Evolutionary conservation across 2,329 filamentous ascomycete species (phyloP).

Genomic region (Verticillium zaregamsianum): DNA sequence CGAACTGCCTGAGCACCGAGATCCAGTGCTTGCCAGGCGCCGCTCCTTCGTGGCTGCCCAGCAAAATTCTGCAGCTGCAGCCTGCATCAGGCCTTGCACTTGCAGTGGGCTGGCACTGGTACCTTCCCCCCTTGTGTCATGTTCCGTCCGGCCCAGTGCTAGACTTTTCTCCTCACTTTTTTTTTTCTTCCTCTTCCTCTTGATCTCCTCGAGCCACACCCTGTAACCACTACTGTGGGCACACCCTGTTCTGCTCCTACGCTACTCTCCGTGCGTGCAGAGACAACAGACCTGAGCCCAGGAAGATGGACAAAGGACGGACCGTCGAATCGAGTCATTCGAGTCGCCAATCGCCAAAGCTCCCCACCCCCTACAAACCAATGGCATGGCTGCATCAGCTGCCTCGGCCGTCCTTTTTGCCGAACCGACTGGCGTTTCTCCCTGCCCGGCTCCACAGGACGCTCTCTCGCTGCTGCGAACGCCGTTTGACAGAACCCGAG

Average conservation of each 20-base stretch:
- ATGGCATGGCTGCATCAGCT: neutral
- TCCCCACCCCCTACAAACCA: neutral
- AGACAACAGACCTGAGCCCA: neutral
- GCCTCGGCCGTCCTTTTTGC: neutral
- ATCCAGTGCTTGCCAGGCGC: neutral
- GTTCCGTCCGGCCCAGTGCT: neutral
- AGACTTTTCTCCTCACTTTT: slow-evolving; percentile 1
- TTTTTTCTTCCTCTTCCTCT: neutral
- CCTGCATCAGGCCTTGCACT: neutral
- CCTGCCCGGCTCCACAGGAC: neutral
- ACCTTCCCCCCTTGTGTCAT: slow-evolving; percentile 1
- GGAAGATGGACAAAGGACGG: neutral
- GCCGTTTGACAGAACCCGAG: neutral
- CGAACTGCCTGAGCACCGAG: neutral
- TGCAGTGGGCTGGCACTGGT: neutral
- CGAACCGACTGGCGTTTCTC: neutral
- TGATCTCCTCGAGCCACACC: neutral
- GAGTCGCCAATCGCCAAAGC: neutral
- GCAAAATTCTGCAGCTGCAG: neutral
- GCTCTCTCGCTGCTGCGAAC: neutral
- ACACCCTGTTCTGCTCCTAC: neutral
- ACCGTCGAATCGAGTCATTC: neutral
- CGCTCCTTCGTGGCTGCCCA: neutral
- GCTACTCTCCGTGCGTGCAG: neutral
- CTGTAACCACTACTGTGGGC: neutral